Evolutionary conservation across 73 alveolate species (phyloP).

Genomic region (Blepharisma stoltei): DNA sequence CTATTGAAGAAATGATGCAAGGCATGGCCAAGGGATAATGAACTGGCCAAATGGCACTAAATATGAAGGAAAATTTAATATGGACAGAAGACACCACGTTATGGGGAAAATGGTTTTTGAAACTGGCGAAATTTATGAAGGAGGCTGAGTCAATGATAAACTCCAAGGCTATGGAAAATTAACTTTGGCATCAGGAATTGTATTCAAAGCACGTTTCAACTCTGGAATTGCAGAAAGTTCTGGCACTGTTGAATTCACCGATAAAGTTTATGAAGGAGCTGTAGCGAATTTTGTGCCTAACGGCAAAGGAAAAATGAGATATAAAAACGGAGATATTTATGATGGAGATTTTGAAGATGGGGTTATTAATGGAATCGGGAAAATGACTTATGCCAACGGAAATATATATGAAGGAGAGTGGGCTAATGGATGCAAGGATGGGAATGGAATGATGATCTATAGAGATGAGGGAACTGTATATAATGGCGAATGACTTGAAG

Average conservation of each 20-base stretch:
- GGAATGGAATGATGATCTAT: slow-evolving; percentile 46
- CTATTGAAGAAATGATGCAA: slow-evolving; percentile 44
- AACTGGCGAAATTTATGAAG: slow-evolving; percentile 59
- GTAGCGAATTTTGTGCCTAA: slow-evolving; percentile 46
- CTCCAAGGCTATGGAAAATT: slow-evolving; percentile 55
- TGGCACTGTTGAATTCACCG: slow-evolving; percentile 89
- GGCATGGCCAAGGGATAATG: slow-evolving; percentile 63
- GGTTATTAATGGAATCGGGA: slow-evolving; percentile 51
- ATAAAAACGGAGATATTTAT: slow-evolving; percentile 46
- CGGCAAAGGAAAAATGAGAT: slow-evolving; percentile 56
- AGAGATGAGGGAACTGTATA: slow-evolving; percentile 31
- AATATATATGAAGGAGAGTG: slow-evolving; percentile 56
- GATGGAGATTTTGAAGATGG: slow-evolving; percentile 61
- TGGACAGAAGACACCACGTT: slow-evolving; percentile 49
- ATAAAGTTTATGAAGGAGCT: slow-evolving; percentile 49
- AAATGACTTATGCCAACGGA: slow-evolving; percentile 47
- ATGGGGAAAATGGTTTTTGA: slow-evolving; percentile 49
- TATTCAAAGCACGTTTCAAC: neutral
- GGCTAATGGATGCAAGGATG: slow-evolving; percentile 45
- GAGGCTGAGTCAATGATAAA: slow-evolving; percentile 47
- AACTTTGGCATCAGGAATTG: neutral
- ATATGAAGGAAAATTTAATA: slow-evolving; percentile 45
- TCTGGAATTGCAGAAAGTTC: slow-evolving; percentile 2
- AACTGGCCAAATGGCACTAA: slow-evolving; percentile 44
- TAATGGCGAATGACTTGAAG: slow-evolving; percentile 54